Base-by-base conservation (phyloP, 768 basidiomycete genomes). In the Suillus alpinus region DNA sequence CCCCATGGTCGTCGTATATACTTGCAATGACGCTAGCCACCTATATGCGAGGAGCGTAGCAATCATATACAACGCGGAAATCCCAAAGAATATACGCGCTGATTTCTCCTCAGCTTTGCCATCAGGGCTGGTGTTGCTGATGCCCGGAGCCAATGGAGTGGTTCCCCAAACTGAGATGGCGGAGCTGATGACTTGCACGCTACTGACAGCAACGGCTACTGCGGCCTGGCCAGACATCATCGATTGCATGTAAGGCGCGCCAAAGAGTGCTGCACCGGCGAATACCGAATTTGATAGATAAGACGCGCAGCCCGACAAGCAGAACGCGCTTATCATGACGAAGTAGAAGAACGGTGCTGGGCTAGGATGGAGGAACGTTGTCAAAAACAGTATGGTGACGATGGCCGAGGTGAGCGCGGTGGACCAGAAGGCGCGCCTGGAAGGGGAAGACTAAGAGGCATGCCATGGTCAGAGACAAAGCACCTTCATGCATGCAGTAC, bases 201-300 rank as follows among this genome's bases (percentile, higher is more conserved):
- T 76, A 57, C 92, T 92, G 63, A 95, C 86, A 1, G 85, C 86
- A 13, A 95, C 91, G 0, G 87, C 94, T 2, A 94, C 84, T 0
- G 89, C 91, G 0, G 90, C 94, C 73, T 95, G 92, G 12, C 92
- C 94, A 2, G 92, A 85, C 80, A 95, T 83, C 70, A 91, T 78
- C 29, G 84, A 78, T 70, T 94, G 89, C 56, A 95, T 81, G 13
- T 86, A 86, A 7, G 80, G 71, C 2, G 86, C 81, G 0, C 94
- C 94, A 65, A 94, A 91, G 4, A 93, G 75, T 0, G 92, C 86
- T 2, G 92, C 91, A n/a, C 92, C 82, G 0, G 89, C 92, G 34
- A 92, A 83, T 46, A 89, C 80, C 12, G 92, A 82, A 0, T 87
- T 89, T 65, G 90, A 91, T 20, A 95, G 81, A 69, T 89, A 95